Evolutionary conservation across 139 green algal genomes (phyloP).

Genomic region (Chlorella sp.): DNA sequence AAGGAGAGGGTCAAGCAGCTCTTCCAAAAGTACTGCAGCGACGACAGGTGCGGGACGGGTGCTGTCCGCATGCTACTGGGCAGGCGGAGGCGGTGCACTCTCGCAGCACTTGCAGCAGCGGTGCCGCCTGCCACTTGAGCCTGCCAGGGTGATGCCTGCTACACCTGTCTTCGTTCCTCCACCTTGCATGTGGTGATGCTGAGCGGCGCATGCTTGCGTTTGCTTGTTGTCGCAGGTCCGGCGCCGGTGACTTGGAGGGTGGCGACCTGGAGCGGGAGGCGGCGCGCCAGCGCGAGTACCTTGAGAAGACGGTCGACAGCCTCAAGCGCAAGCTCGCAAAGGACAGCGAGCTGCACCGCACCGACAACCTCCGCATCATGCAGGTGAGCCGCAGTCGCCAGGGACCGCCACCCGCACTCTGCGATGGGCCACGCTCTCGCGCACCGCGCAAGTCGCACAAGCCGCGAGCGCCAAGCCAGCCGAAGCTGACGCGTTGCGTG

Average conservation of each 20-base stretch:
- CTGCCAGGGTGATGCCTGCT: no score
- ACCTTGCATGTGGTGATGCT: neutral
- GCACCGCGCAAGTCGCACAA: no score
- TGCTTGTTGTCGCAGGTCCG: neutral
- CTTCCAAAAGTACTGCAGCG: slow-evolving; percentile 66
- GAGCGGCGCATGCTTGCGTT: no score
- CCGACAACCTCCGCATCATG: slow-evolving; percentile 63
- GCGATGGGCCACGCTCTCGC: no score
- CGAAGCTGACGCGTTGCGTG: no score
- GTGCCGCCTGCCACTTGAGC: no score
- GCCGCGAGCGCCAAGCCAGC: no score
- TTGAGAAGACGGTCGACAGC: slow-evolving; percentile 73
- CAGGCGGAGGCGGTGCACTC: no score
- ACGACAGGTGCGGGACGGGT: slow-evolving; percentile 7
- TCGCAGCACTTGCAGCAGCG: no score
- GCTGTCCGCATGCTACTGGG: no score
- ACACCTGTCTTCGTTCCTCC: neutral
- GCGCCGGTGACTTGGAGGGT: slow-evolving; percentile 35
- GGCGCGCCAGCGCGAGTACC: slow-evolving; percentile 53
- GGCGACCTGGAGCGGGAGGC: slow-evolving; percentile 59
- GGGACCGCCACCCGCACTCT: no score
- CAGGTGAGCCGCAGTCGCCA: slow-evolving; percentile 43
- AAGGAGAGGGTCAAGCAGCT: slow-evolving; percentile 74
- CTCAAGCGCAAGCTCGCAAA: slow-evolving; percentile 76
- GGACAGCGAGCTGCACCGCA: slow-evolving; percentile 59